Percentiles rank a stretch among this genome's conserved stretches.
These are phyloP conservation scores for Globisporangium polare DNA, from an alignment of 352 stramenopile genomes.

Conservation along the genomic window DNA sequence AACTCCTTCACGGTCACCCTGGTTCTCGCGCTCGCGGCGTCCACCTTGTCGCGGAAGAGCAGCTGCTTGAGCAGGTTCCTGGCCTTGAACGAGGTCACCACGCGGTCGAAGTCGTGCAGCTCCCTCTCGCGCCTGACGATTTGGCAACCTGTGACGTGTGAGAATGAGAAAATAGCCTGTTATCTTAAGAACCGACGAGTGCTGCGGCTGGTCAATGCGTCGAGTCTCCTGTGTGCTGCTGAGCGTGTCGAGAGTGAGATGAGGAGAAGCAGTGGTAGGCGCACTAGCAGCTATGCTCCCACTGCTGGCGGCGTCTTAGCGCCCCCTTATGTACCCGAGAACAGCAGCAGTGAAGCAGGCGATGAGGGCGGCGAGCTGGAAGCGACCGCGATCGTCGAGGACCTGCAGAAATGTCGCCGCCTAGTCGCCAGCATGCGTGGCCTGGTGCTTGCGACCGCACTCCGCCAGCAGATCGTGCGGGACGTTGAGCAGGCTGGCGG, in stretches of 20 bases:
- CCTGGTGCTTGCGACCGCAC: conserved; percentile 34
- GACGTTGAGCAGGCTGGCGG: conserved; percentile 21
- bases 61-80: too few species aligned
- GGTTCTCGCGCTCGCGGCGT: too few species aligned
- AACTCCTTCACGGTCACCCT: too few species aligned
- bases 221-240: not conserved
- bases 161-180: not conserved
- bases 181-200: not conserved
- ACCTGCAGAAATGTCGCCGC: conserved; percentile 49
- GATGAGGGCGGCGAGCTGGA: not conserved
- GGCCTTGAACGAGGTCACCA: too few species aligned
- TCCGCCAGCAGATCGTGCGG: conserved; percentile 31
- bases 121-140: too few species aligned
- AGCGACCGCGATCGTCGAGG: conserved; percentile 15
- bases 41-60: too few species aligned
- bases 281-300: too few species aligned
- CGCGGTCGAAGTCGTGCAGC: too few species aligned
- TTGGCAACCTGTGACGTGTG: too few species aligned
- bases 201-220: not conserved
- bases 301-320: not conserved
- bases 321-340: too few species aligned
- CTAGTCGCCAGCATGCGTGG: conserved; percentile 47
- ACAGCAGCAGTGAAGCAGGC: not conserved
- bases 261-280: not conserved
- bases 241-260: not conserved